Conservation (phyloP, 202 grass and related monocot genomes). For the Musa balbisiana region DNA sequence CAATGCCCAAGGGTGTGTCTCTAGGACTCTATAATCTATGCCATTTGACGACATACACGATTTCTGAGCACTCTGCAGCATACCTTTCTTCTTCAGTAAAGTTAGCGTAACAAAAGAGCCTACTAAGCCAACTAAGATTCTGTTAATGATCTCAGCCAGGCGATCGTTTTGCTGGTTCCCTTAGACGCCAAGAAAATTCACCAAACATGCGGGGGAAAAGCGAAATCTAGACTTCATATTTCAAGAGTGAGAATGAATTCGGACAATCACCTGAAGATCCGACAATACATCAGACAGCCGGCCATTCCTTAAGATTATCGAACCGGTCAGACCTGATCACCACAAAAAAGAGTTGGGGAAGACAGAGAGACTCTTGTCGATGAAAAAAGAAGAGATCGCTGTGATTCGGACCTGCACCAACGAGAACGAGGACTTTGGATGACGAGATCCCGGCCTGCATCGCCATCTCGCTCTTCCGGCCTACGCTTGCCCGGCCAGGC, state of each 20-base stretch:
- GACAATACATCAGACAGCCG: slow-evolving; percentile 70
- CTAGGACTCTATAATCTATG: no score
- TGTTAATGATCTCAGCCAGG: no score
- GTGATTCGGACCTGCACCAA: slow-evolving; percentile 42
- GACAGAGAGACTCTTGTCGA: background rate
- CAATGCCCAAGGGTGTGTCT: no score
- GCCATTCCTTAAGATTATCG: slow-evolving; percentile 75
- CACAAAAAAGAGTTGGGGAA: background rate
- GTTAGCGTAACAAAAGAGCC: no score
- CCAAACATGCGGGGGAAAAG: background rate
- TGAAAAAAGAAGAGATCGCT: slow-evolving; percentile 19
- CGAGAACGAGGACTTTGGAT: slow-evolving; percentile 85
- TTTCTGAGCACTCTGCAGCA: no score
- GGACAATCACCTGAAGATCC: slow-evolving; percentile 54
- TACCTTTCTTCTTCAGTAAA: no score
- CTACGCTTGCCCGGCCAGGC: background rate
- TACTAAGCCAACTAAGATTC: no score
- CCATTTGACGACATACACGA: no score
- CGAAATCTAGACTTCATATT: no score
- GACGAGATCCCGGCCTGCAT: slow-evolving; percentile 71
- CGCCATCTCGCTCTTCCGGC: slow-evolving; percentile 35
- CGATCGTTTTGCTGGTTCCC: background rate
- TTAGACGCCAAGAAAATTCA: background rate
- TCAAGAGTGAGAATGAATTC: background rate
- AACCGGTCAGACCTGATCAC: slow-evolving; percentile 61